Evolutionary conservation across 139 green algal genomes (phyloP).

Genomic region (Prasinococcaceae sp.): DNA sequence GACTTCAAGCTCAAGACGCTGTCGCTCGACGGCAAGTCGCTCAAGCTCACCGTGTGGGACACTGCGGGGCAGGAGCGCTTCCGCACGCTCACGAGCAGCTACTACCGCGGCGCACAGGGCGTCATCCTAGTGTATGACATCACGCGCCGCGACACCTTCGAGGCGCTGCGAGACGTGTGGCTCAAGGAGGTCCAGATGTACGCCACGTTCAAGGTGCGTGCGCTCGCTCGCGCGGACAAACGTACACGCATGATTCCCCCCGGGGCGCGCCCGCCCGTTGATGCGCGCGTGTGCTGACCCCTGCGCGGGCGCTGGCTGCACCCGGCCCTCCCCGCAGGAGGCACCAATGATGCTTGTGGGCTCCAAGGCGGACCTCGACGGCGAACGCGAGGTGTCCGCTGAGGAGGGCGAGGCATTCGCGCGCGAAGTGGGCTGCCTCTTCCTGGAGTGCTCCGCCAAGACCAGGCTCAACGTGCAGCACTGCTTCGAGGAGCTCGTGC

Average conservation of each 20-base stretch:
- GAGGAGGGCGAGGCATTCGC: conserved; percentile 67
- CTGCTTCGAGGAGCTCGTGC: conserved; percentile 78
- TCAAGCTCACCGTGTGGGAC: conserved; percentile 91
- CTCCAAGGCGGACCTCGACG: conserved; percentile 82
- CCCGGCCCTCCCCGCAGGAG: too few relatives aligned
- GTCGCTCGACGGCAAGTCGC: conserved; percentile 44
- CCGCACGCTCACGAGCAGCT: conserved; percentile 85
- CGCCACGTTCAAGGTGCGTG: conserved; percentile 58
- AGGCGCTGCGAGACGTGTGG: conserved; percentile 69
- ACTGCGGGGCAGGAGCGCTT: conserved; percentile 87
- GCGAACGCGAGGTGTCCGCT: conserved; percentile 49
- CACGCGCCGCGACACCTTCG: conserved; percentile 73
- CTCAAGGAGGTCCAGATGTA: conserved; percentile 91
- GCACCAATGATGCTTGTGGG: conserved; percentile 95
- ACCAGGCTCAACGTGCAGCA: conserved; percentile 44
- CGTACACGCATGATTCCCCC: too few relatives aligned
- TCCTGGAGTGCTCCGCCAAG: conserved; percentile 84
- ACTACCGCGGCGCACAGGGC: conserved; percentile 82
- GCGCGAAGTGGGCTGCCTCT: conserved; percentile 62
- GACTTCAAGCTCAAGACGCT: conserved; percentile 92
- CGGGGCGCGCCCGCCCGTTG: too few relatives aligned
- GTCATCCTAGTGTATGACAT: conserved; percentile 87
- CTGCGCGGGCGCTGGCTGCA: too few relatives aligned
- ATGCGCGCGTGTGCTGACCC: too few relatives aligned
- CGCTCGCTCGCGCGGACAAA: too few relatives aligned